Base-by-base conservation (phyloP, 345 rosid genomes). In the Salix exigua region DNA sequence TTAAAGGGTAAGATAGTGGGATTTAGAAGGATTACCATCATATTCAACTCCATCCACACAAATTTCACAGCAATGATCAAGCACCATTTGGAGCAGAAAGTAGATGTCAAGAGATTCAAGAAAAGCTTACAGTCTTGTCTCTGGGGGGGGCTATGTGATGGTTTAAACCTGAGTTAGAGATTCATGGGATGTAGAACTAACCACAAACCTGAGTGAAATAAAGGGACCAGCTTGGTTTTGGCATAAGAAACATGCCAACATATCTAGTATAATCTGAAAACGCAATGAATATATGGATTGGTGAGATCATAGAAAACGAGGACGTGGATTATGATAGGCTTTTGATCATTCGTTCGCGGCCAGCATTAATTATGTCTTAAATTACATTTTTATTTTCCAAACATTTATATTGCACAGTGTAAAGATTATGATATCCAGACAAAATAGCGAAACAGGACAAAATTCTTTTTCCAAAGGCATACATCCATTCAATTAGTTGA, bases 1-100 rank as follows among this genome's bases (percentile, higher is more conserved):
- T 78, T n/a, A 80, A 78, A 75, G 81, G 77, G 28, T 17, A 31
- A n/a, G 73, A 67, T 67, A 82, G 87, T 87, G 84, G 86, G 76
- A 64, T 67, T 84, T 70, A 44, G 77, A 73, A 85, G 80, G 51
- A 85, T 87, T 78, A 50, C 61, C 70, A 81, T 80, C 76, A 74
- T 72, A 46, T 82, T 55, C 73, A 60, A 14, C 60, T 79, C 62
- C 38, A 75, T 68, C 78, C 46, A 31, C 42, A 68, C 38, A 48
- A 77, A 62, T 75, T 75, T 77, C 23, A 70, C 81, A 70, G 66
- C 40, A 58, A 69, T 73, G 64, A 60, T 60, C 33, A 53, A 51
- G 53, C 75, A 63, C 75, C 38, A 73, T 70, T 80, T 65, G 6
- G 51, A 70, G 46, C 62, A 70, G 40, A 73, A 53, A 25, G 17